These are phyloP conservation scores for Neopestalotiopsis sp. DNA, from an alignment of 2,329 filamentous ascomycete genomes.

Conservation along the genomic window DNA sequence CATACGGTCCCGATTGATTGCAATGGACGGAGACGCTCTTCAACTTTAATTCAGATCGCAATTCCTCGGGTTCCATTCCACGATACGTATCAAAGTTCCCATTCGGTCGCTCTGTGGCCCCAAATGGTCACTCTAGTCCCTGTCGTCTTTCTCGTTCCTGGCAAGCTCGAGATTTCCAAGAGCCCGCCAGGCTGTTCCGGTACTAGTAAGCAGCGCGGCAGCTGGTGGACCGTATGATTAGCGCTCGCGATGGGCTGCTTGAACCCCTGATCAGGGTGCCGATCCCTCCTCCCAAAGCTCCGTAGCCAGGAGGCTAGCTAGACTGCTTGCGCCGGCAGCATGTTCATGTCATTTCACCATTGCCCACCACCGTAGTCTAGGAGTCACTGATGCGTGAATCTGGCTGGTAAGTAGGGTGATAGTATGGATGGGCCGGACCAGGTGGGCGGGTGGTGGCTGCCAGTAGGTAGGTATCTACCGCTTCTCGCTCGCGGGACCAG, in stretches of 20 bases:
- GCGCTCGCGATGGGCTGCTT: neutral
- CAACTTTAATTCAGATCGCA: neutral
- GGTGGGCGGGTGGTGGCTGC: neutral
- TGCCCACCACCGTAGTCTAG: neutral
- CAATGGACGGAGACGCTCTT: neutral
- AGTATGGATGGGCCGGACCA: neutral
- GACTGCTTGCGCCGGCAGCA: neutral
- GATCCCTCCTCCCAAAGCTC: slow-evolving; percentile 1
- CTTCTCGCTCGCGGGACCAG: neutral
- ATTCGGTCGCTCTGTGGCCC: no score
- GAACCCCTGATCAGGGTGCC: neutral
- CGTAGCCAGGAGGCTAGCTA: neutral
- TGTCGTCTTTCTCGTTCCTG: neutral
- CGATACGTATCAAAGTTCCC: no score
- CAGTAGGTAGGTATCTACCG: neutral
- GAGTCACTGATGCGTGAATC: neutral
- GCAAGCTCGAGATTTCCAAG: neutral
- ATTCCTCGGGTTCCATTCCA: neutral
- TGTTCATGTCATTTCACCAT: slow-evolving; percentile 3
- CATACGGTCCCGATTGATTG: neutral
- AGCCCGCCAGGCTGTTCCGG: neutral
- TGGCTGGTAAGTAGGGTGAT: neutral
- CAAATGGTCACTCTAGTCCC: no score
- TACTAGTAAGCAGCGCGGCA: slow-evolving; percentile 1
- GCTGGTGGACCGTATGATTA: neutral